Base-by-base conservation (phyloP, 1,284 basidiomycete genomes). In the Sporisorium iseilematis-ciliati region DNA sequence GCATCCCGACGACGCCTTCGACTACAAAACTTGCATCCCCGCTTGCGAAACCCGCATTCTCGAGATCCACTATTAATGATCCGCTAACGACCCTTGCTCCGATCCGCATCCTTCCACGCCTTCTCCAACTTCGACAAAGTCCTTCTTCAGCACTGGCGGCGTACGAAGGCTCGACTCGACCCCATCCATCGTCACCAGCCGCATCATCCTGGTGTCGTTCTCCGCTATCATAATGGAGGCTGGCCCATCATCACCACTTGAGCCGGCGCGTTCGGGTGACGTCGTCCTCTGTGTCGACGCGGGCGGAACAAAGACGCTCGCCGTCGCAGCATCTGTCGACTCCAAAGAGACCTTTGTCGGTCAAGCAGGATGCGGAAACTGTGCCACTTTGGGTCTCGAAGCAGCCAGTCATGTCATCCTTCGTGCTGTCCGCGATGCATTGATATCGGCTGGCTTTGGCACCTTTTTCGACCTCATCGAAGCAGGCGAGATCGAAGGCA, bases 251-350 rank as follows among this genome's bases (percentile, higher is more conserved):
- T 45, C 59, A 35, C 16, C 64, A 23, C 11, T 35, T 29, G 35
- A 55, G 61, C 48, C 57, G 21, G 26, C 54, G 11, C 53, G 54
- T 33, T 57, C 62, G 8, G 58, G 55, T 31, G 63, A 69, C 43
- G 66, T 76, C 7, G 74, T 76, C 7, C 49, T 72, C 35, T 76
- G 74, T 29, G 65, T 76, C 20, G 74, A 76, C 60, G 74, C 74
- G 16, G 74, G 74, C 12, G 74, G 74, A 51, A 76, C 74, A 42
- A 76, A 76, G 62, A 76, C 74, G 4, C 68, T 76, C 14, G 74
- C 74, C 12, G 68, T 75, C 33, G 68, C 68, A 20, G 62, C 69
- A 8, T 50, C 55, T 3, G 42, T 57, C 23, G 55, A 53, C 26
- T 64, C 74, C 20, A 68, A 72, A 20, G 14, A 55, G 16, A 76